Evolutionary conservation across 139 green algal genomes (phyloP).

Genomic region (Haematococcus lacustris): DNA sequence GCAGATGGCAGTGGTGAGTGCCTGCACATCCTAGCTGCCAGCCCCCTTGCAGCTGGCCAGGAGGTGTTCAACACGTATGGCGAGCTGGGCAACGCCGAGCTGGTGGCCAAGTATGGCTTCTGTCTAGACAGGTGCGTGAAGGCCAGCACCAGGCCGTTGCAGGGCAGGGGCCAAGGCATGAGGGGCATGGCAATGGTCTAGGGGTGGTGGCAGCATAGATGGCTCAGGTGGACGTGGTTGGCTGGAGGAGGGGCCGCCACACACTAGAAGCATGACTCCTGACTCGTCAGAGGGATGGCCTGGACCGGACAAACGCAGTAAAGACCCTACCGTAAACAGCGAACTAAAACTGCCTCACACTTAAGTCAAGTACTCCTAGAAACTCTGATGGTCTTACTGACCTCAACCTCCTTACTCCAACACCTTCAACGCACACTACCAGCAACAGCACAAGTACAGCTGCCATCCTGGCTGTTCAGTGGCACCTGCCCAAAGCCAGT

Average conservation of each 20-base stretch:
- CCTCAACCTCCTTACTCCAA: too few species aligned
- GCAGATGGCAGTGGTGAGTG: conserved; percentile 19
- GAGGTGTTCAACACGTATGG: conserved; percentile 46
- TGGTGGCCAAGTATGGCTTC: conserved; percentile 46
- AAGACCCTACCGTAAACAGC: too few species aligned
- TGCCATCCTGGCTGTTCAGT: too few species aligned
- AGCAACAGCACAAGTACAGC: too few species aligned
- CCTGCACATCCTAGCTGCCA: conserved; percentile 61
- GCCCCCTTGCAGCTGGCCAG: conserved; percentile 19
- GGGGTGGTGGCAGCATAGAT: neutral
- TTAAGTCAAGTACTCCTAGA: too few species aligned
- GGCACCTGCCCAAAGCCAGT: too few species aligned
- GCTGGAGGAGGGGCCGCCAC: too few species aligned
- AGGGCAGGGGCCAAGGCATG: neutral
- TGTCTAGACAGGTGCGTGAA: conserved; percentile 14
- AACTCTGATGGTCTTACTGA: too few species aligned
- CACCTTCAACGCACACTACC: neutral
- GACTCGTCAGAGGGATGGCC: too few species aligned
- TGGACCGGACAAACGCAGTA: too few species aligned
- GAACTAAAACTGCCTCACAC: too few species aligned
- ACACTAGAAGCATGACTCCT: neutral
- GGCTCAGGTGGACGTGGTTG: too few species aligned
- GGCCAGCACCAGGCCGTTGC: neutral
- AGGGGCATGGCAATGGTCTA: neutral
- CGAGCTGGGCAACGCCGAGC: conserved; percentile 37